phyloP scores from a whole-genome alignment of 2,329 filamentous ascomycete species.

The Neurospora sp. region DNA sequence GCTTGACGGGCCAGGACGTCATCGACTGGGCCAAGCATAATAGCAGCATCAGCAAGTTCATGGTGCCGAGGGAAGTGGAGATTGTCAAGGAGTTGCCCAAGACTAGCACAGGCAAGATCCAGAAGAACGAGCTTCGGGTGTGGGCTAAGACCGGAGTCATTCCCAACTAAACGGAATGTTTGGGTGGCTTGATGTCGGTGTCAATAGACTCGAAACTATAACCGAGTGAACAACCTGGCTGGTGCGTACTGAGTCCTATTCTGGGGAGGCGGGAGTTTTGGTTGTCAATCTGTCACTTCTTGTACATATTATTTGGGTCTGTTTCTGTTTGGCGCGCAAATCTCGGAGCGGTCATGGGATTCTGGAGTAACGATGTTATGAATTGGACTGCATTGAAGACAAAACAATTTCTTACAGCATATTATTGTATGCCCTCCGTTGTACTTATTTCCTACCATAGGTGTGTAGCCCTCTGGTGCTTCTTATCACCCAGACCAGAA shows the following conservation, averaged over 20 bases:
- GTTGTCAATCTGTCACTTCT: neutral
- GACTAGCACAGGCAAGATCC: conserved; percentile 92
- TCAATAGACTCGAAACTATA: too few species aligned
- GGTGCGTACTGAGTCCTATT: neutral
- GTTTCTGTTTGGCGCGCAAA: neutral
- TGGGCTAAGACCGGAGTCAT: conserved; percentile 54
- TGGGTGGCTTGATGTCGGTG: too few species aligned
- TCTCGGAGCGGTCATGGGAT: neutral
- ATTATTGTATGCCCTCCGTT: neutral
- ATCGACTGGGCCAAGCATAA: conserved; percentile 79
- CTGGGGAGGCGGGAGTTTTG: neutral
- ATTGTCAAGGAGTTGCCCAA: conserved; percentile 85
- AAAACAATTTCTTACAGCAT: neutral
- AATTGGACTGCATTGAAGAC: neutral
- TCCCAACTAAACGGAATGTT: neutral
- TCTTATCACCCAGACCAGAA: neutral
- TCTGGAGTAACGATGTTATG: neutral
- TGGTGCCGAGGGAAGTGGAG: conserved; percentile 67
- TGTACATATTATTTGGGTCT: neutral
- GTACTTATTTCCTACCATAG: neutral
- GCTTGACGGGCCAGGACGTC: conserved; percentile 53
- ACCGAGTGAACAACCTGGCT: too few species aligned
- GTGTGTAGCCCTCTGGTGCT: neutral
- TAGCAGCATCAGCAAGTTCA: conserved; percentile 78
- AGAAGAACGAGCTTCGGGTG: conserved; percentile 84